Base-by-base conservation (phyloP, 306 rosid species). In the Quercus mongolica region DNA sequence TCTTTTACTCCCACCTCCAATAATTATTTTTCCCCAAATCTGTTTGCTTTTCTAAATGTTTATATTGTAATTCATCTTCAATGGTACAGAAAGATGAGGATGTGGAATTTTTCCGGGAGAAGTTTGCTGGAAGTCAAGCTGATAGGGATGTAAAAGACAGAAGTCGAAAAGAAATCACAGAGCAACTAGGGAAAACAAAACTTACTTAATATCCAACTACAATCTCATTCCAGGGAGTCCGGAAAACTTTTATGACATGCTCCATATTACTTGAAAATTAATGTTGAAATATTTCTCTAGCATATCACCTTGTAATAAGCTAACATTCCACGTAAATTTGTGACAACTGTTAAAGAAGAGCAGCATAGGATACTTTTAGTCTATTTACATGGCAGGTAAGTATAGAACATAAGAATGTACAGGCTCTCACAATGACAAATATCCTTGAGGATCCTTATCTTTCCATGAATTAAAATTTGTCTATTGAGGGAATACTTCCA, bases 111-210 rank as follows among this genome's bases (percentile, higher is more conserved):
- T 87, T 81, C 78, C 86, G 97, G 83, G 62, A 73, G 78, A 91
- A 87, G 83, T 95, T 89, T 79, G 94, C 97, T 10, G 99, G 99
- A 84, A 95, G 98, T 83, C 99, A 95, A 85, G 98, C 96, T n/a
- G 96, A 95, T 74, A 88, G 98, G 85, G 69, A 84, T 72, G 84
- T 76, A 41, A 88, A 68, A 94, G 73, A 95, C 94, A 41, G 97
- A 92, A 78, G 93, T 86, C 85, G 93, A 92, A 88, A 52, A 20
- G 87, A 90, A 74, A 79, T 91, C 76, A 94, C 94, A 18, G 88
- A 82, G 74, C 88, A 30, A 31, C 33, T 17, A 65, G 71, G 21
- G 71, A 65, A 65, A 10, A 65, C 14, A 65, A 64, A 64, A 31
- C 30, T 25, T 26, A 15, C 11, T 30, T 30, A n/a, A 64, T 33